These are phyloP conservation scores for Lactarius pseudohatsudake DNA, from an alignment of 768 basidiomycete genomes.

Conservation along the genomic window DNA sequence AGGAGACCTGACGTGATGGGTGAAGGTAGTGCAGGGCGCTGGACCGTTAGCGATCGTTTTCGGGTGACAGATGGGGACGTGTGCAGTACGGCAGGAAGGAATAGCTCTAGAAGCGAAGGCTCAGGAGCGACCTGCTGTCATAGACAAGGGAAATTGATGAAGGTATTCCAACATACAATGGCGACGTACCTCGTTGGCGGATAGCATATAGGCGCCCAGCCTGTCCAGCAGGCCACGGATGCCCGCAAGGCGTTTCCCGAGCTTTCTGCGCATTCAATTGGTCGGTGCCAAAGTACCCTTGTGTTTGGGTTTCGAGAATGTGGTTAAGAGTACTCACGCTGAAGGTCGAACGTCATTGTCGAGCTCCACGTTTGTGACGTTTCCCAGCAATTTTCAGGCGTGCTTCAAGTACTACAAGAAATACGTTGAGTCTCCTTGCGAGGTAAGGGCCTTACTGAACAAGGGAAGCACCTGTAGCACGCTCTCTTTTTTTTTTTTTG, in stretches of 20 bases:
- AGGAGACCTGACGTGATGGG: slow-evolving; percentile 27
- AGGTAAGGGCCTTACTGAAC: not conserved
- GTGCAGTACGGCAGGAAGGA: not conserved
- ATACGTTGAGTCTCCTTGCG: not conserved
- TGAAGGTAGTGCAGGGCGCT: slow-evolving; percentile 26
- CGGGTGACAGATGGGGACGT: not conserved
- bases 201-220: slow-evolving; percentile 52
- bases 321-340: slow-evolving; percentile 10
- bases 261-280: too few species aligned
- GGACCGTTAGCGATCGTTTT: slow-evolving; percentile 31
- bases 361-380: slow-evolving; percentile 5
- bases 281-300: not conserved
- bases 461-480: not conserved
- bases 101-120: slow-evolving; percentile 30
- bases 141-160: not conserved
- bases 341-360: slow-evolving; percentile 13
- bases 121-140: slow-evolving; percentile 45
- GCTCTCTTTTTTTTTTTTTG: too few species aligned
- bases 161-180: not conserved
- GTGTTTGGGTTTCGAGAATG: not conserved
- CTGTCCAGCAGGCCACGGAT: slow-evolving; percentile 50
- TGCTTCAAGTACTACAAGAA: slow-evolving; percentile 22
- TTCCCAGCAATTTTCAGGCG: slow-evolving; percentile 17
- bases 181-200: slow-evolving; percentile 53
- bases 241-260: slow-evolving; percentile 30